Evolutionary conservation across 768 basidiomycete species (phyloP), one percentile per base, ranked within the genome.

Genomic region (Pilatotrama ljubarskyi): DNA sequence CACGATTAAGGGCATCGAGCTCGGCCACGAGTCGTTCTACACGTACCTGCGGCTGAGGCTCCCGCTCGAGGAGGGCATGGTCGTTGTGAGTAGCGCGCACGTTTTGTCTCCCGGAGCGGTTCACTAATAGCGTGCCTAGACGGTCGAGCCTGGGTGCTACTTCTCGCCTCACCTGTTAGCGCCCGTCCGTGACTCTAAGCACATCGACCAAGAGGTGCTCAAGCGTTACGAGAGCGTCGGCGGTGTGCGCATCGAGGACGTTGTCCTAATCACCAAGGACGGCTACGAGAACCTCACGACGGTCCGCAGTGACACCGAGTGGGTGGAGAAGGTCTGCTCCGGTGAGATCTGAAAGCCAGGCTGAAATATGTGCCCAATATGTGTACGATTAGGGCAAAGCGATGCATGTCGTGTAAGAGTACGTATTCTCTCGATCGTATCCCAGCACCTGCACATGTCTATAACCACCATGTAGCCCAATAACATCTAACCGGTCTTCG

Each of bases 191-290:
- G 74, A 82, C 66, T 86, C 88, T 26, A 77, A 77, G 59, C 79
- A 86, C 67, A 84, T 98, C 63, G 78, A 95, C 68, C 82, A 84
- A 40, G 85, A 81, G 14, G 80, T 88, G 22, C 75, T 95, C 59
- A 79, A 80, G 70, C 74, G 76, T 56, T 98, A 94, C 68, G 86
- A 91, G 67, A 74, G 76, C 35, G 91, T 98, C 22, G 96, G 96
- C 14, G 96, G 95, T 0, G 90, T 98, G 2, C 77, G 95, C 51
- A 95, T 98, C 63, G 96, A 98, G 72, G 96, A 98, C 71, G 93
- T 90, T 26, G 82, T 98, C 3, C 73, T 91, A 7, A 86, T 99
- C 62, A 93, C 86, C 10, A 73, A 78, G 58, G 78, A 80, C 13
- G 91, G 91, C 7, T 84, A 81, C 66, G 87, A 93, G 76, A 96